Evolutionary conservation across 2,329 filamentous ascomycete species (phyloP), one percentile per base, ranked within the genome.

Genomic region (Periconia digitata): DNA sequence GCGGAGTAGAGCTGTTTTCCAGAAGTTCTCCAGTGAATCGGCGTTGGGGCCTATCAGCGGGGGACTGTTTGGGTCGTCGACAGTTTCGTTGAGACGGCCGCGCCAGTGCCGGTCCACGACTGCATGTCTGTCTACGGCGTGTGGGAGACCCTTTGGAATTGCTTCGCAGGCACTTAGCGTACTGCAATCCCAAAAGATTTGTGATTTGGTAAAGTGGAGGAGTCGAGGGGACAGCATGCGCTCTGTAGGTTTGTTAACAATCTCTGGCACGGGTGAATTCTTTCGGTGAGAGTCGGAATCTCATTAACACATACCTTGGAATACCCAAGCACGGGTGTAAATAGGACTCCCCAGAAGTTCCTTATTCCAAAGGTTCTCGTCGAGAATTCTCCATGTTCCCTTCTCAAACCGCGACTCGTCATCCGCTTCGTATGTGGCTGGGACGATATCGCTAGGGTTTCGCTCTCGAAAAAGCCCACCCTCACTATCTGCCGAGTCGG

Each of bases 131-230:
- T 56, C 56, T 12, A 54, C 10, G 2, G 49, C 24, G 6, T 18
- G 15, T 3, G 55, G 51, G 3, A 58, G 23, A 15, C 51, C 54
- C 3, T 22, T 16, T 4, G 53, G 55, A 17, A 54, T 29, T 8
- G 34, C 32, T 44, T 59, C 55, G 18, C 50, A 55, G 3, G 58
- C 58, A 18, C 38, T 50, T 4, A 52, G 15, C n/a, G 32, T 37
- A 13, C 34, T 20, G 36, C 57, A 62, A 24, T 62, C 59, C 59
- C 59, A 62, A 48, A 56, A 55, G 4, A 62, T 50, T 27, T 62
- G 55, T 6, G 32, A 17, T 5, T 22, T 5, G 2, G 49, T 34
- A 36, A 58, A 61, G 34, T 61, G 56, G 1, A 59, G 42, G n/a
- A 56, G 32, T 6, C 58, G 50, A 3, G 56, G 56, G 5, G 58